phyloP scores from a whole-genome alignment of 2,329 filamentous ascomycete genomes.

The Niveomyces coronatus region DNA sequence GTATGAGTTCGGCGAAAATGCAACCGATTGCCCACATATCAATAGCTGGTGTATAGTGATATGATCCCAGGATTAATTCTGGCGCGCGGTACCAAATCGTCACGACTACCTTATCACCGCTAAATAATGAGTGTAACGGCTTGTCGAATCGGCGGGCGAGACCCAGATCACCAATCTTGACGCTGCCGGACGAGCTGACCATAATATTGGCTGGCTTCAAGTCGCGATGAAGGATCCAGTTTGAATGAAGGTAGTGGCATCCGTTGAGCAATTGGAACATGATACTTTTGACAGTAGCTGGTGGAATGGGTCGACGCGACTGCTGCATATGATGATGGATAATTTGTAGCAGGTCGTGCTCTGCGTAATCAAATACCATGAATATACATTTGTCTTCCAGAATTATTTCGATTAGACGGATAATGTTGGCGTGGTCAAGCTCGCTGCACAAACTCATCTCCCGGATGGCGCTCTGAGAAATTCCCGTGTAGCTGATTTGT shows the following conservation, averaged over 20 bases:
- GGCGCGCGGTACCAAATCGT: conserved; percentile 99
- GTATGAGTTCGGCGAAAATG: conserved; percentile 91
- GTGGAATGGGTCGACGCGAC: conserved; percentile 77
- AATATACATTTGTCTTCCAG: conserved; percentile 98
- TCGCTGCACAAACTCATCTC: conserved; percentile 98
- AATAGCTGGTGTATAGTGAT: conserved; percentile 95
- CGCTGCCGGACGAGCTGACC: conserved; percentile 81
- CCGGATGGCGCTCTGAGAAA: conserved; percentile 91
- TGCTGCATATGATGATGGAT: conserved; percentile 96
- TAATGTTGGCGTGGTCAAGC: conserved; percentile 78
- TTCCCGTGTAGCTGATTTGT: conserved; percentile 86
- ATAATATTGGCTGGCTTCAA: conserved; percentile 98
- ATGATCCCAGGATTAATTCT: conserved; percentile 79
- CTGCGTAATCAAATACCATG: conserved; percentile 98
- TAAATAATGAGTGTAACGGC: conserved; percentile 81
- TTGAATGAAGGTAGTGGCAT: conserved; percentile 85
- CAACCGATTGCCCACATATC: conserved; percentile 97
- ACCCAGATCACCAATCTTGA: conserved; percentile 91
- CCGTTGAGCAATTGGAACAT: conserved; percentile 94
- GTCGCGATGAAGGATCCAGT: conserved; percentile 95
- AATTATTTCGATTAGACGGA: conserved; percentile 88
- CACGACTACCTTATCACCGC: conserved; percentile 94
- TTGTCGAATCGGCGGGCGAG: conserved; percentile 90
- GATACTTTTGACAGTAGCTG: conserved; percentile 82
- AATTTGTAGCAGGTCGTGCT: conserved; percentile 94